Conservation (phyloP, 306 rosid species). For the Prosopis cineraria region DNA sequence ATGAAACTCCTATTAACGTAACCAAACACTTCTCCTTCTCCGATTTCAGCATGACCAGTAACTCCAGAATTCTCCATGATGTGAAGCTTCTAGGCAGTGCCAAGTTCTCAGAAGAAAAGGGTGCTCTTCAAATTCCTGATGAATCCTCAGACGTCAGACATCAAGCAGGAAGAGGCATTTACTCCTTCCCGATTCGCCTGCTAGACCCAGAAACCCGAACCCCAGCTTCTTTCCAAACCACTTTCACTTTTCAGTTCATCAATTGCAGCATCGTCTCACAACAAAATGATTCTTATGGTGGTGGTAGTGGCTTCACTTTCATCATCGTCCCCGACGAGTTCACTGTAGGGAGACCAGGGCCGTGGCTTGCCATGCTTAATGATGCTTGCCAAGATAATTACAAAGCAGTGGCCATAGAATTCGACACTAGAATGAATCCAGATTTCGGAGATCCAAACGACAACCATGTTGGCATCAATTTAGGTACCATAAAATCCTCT, state of each 20-base stretch:
- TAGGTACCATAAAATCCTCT: constrained; percentile 62
- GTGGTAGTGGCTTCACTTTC: constrained; percentile 79
- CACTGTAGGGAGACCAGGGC: constrained; percentile 81
- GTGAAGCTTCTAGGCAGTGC: constrained; percentile 76
- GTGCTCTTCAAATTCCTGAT: constrained; percentile 63
- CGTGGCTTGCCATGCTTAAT: constrained; percentile 85
- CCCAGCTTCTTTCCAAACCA: constrained; percentile 73
- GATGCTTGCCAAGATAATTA: constrained; percentile 72
- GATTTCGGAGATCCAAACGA: constrained; percentile 81
- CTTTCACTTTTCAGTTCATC: constrained; percentile 61
- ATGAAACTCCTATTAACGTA: constrained; percentile 52
- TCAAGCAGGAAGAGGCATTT: constrained; percentile 76
- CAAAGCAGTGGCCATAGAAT: constrained; percentile 68
- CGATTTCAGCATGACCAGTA: constrained; percentile 49
- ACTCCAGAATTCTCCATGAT: constrained; percentile 54
- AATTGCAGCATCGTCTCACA: constrained; percentile 34
- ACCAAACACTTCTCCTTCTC: constrained; percentile 61
- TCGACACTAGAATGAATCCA: constrained; percentile 63
- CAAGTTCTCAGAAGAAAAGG: constrained; percentile 51
- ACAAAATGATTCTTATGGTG: constrained; percentile 18
- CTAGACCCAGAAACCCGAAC: constrained; percentile 56
- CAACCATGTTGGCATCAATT: constrained; percentile 74
- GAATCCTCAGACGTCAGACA: constrained; percentile 54
- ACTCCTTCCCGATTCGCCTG: constrained; percentile 64
- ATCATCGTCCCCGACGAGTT: constrained; percentile 83